Conservation (phyloP, 1,139 yeast species). For the Tardiomyces depauwii region DNA sequence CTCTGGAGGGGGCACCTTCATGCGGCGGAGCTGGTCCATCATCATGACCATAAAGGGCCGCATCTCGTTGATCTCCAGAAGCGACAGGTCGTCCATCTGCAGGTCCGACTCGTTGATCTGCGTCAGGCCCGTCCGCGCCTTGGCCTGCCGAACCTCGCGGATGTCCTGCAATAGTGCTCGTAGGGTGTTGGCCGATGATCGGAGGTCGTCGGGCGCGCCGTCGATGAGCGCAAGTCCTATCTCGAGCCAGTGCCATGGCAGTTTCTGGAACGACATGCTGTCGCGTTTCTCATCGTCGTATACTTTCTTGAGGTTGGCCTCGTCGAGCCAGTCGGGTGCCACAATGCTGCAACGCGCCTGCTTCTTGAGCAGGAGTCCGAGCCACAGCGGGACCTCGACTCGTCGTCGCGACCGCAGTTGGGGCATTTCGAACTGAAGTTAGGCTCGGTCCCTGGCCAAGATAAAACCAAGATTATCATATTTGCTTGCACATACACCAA, state of each 20-base stretch:
- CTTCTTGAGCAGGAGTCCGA: conserved; percentile 69
- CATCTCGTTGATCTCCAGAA: conserved; percentile 78
- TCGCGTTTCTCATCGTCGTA: conserved; percentile 58
- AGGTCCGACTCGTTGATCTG: conserved; percentile 76
- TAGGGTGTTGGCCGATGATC: conserved; percentile 52
- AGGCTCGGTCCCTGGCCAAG: conserved; percentile 2
- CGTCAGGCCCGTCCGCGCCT: conserved; percentile 66
- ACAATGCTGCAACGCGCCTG: conserved; percentile 81
- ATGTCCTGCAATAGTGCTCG: conserved; percentile 70
- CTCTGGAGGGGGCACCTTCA: conserved; percentile 34
- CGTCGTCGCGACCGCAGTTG: conserved; percentile 58
- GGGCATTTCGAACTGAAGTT: conserved; percentile 29
- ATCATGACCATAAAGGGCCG: conserved; percentile 70
- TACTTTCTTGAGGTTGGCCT: conserved; percentile 41
- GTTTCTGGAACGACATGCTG: conserved; percentile 45
- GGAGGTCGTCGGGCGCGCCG: conserved; percentile 63
- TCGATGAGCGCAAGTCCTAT: conserved; percentile 54
- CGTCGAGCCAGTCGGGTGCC: conserved; percentile 79
- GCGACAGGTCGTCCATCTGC: conserved; percentile 71
- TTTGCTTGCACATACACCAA: conserved; percentile 37
- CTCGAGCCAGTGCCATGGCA: conserved; percentile 89
- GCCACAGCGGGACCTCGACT: conserved; percentile 73
- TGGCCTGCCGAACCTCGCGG: conserved; percentile 70
- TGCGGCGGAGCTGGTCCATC: conserved; percentile 61
- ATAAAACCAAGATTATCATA: no score